Conservation (phyloP, 1,284 basidiomycete genomes). For the Tilletia walkeri region DNA sequence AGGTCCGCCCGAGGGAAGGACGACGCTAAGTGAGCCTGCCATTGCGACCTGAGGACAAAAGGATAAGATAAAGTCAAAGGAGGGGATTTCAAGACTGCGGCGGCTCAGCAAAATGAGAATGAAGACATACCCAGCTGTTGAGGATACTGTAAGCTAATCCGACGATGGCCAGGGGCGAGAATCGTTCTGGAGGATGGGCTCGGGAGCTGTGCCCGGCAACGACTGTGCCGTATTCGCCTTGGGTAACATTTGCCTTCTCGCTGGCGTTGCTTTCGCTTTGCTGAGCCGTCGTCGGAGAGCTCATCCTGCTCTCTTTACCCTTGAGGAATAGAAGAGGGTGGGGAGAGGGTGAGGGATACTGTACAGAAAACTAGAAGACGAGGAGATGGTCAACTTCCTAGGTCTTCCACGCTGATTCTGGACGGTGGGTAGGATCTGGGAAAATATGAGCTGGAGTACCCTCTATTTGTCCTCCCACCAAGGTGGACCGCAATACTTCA, state of each 20-base stretch:
- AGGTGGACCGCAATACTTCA: no score
- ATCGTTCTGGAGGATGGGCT: conserved; percentile 20
- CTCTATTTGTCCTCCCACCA: no score
- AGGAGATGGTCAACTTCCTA: no score
- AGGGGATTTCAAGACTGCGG: neutral
- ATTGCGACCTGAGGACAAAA: conserved; percentile 35
- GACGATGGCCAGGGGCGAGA: conserved; percentile 31
- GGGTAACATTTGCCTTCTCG: conserved; percentile 1
- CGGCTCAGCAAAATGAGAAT: neutral
- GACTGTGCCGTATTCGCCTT: neutral
- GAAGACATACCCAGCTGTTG: conserved; percentile 39
- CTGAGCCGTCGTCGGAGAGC: no score
- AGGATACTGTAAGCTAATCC: conserved; percentile 41
- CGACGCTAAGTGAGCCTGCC: conserved; percentile 43
- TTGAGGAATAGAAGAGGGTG: no score
- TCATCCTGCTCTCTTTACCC: no score
- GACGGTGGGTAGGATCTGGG: no score
- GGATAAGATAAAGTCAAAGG: neutral
- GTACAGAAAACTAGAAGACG: no score
- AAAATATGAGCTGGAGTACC: no score
- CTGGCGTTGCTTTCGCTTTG: no score
- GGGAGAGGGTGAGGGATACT: no score
- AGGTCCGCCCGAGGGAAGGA: conserved; percentile 55
- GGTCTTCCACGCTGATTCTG: no score
- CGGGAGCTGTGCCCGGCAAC: neutral